Evolutionary conservation across 257 asterid species (phyloP), one percentile per base, ranked within the genome.

Genomic region (Solanum lycopersicoides): DNA sequence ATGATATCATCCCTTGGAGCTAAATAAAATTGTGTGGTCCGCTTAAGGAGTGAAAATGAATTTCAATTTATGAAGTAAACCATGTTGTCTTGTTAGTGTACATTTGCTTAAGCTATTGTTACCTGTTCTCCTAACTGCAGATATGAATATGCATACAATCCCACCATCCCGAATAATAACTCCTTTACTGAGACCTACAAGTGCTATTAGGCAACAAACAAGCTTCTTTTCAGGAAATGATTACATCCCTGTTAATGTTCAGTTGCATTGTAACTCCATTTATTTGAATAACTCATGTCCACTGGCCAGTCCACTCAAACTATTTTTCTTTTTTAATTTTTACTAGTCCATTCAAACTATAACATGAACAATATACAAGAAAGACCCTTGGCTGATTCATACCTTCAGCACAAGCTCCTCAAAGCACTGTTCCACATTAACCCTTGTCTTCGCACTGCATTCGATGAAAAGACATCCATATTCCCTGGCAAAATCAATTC

Each of bases 391-490:
- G 79, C 85, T 45, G 74, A 30, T 35, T 83, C 90, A 82, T 86
- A 95, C 98, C 97, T 95, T 97, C 88, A 95, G 88, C 89, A 94
- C 96, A 14, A 97, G 98, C 91, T 97, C 98, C 92, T 97, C 98
- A 87, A 95, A 97, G 91, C 99, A 95, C 86, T 95, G 98, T 93
- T 97, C 98, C 89, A 97, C 99, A 23, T 97, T 97, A 60, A 89
- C 91, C 88, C 97, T 95, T 72, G 99, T 95, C 91, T 94, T 97
- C 56, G 99, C 99, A 92, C 99, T 97, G 73, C 98, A 97, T 90
- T 97, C 99, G 34, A 95, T 94, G 94, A 97, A 97, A 88, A 97
- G 94, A 91, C 98, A 94, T 20, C 98, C 97, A 42, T 94, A 94
- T 86, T 97, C 95, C 92, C 98, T 92, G 12, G 98, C 99, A 90